A percentile compares a stretch with the other conserved stretches of the same genome.
phyloP scores from a whole-genome alignment of 2,329 filamentous ascomycete species.

The Dissoconium aciculare region DNA sequence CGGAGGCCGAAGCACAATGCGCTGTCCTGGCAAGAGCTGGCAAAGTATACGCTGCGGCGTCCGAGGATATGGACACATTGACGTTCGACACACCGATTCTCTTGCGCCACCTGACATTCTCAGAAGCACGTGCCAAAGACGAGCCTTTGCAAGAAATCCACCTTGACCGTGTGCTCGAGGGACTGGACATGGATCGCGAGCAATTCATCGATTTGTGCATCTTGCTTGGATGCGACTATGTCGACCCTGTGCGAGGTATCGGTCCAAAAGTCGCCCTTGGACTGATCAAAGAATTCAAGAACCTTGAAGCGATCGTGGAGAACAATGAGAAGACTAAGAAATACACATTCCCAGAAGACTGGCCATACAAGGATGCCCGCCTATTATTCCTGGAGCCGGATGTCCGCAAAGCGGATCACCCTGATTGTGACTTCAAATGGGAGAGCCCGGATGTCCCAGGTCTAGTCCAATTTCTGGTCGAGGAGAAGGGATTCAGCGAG shows the following conservation, averaged over 20 bases:
- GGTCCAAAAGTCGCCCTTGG: slow-evolving; percentile 85
- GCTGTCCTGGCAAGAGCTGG: slow-evolving; percentile 76
- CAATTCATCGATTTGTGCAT: slow-evolving; percentile 98
- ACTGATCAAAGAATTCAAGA: slow-evolving; percentile 81
- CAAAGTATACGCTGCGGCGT: slow-evolving; percentile 92
- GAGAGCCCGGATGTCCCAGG: slow-evolving; percentile 83
- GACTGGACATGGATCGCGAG: slow-evolving; percentile 70
- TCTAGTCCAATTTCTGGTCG: slow-evolving; percentile 75
- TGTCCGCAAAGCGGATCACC: slow-evolving; percentile 66
- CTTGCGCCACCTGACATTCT: slow-evolving; percentile 85
- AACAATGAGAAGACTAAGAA: slow-evolving; percentile 64
- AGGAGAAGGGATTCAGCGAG: slow-evolving; percentile 93
- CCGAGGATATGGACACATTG: slow-evolving; percentile 97
- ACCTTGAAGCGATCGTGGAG: slow-evolving; percentile 74
- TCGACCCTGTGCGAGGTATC: slow-evolving; percentile 89
- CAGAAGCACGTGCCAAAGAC: slow-evolving; percentile 70
- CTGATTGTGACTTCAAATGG: slow-evolving; percentile 95
- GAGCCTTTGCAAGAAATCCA: slow-evolving; percentile 95
- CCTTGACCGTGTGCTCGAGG: slow-evolving; percentile 71
- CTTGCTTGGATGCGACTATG: slow-evolving; percentile 90
- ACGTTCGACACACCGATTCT: slow-evolving; percentile 90
- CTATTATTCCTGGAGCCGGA: slow-evolving; percentile 85
- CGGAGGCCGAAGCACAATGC: slow-evolving; percentile 94
- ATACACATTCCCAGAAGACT: slow-evolving; percentile 82
- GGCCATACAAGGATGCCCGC: slow-evolving; percentile 85